Base-by-base conservation (phyloP, 2,329 filamentous ascomycete species). In the Hymenoscyphus repandus region DNA sequence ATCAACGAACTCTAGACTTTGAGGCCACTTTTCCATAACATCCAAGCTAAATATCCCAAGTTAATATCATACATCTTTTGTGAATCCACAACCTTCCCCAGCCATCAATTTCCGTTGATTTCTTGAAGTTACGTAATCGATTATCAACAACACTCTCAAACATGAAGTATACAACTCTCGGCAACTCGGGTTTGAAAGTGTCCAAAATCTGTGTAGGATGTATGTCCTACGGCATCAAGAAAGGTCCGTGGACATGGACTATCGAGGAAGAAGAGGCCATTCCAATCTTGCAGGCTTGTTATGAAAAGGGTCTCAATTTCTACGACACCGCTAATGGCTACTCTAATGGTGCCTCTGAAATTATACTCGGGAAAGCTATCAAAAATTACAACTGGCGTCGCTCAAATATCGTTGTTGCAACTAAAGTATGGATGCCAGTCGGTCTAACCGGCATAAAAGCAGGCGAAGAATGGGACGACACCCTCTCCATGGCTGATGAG, bases 221-320 rank as follows among this genome's bases (percentile, higher is more conserved):
- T 13, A 34, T 34, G 32, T 34, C 32, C 32, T 34, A 34, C 32
- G 32, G 32, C 32, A 9, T 34, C 13, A 34, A 34, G 13, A 7
- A 34, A 13, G 32, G 32, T 13, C 32, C 9, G 9, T 34, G 7
- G 9, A 34, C 7, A 34, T 34, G 32, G 32, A 9, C 9, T 34
- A 34, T 34, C 32, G 32, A 34, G 13, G 32, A 34, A n/a, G n/a
- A 85, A 84, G 62, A 39, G 39, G 73, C 78, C 17, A 68, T 84
- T 13, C 77, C 78, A 6, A 65, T 85, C 3, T 74, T 86, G 46
- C 81, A 85, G 66, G 74, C 79, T 12, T 82, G 82, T 1, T 85
- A 81, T 59, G 79, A 85, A 48, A 66, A 68, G 5, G 82, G 82
- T 9, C 70, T 86, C 50, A 85, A 83, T 55, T 85, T 80, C 11